Conservation (phyloP, 164 flowering plant species). For the Piper betle region DNA sequence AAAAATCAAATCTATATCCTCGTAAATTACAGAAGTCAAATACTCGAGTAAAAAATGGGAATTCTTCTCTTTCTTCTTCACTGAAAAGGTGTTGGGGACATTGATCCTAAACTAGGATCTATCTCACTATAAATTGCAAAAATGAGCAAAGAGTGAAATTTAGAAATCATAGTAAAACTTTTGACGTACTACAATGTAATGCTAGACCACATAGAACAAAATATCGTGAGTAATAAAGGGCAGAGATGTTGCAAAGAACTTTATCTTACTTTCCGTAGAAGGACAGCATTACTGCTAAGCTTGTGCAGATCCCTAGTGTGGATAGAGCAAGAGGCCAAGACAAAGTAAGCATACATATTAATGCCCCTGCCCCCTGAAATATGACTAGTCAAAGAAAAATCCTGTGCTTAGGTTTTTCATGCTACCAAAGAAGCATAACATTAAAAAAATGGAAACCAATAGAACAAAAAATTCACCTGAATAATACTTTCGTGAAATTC, state of each 20-base stretch:
- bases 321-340: slow-evolving; percentile 85
- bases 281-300: slow-evolving; percentile 45
- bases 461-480: slow-evolving; percentile 38
- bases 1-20: too few relatives aligned
- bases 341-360: slow-evolving; percentile 61
- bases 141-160: too few relatives aligned
- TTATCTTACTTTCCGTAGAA: slow-evolving; percentile 51
- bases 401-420: slow-evolving; percentile 6
- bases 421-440: background rate
- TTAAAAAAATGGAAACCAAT: background rate
- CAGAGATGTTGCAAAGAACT: too few relatives aligned
- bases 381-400: slow-evolving; percentile 7
- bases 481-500: slow-evolving; percentile 65
- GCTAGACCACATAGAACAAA: background rate
- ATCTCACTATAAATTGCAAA: too few relatives aligned
- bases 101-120: too few relatives aligned
- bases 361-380: slow-evolving; percentile 67
- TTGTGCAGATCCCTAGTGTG: slow-evolving; percentile 48
- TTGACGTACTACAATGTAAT: too few relatives aligned
- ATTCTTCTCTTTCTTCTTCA: too few relatives aligned
- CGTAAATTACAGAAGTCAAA: too few relatives aligned
- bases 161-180: too few relatives aligned
- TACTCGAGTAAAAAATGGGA: too few relatives aligned
- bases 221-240: too few relatives aligned
- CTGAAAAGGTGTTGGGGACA: too few relatives aligned